Evolutionary conservation across 352 stramenopile genomes (phyloP).

Genomic region (Globisporangium perplexum): DNA sequence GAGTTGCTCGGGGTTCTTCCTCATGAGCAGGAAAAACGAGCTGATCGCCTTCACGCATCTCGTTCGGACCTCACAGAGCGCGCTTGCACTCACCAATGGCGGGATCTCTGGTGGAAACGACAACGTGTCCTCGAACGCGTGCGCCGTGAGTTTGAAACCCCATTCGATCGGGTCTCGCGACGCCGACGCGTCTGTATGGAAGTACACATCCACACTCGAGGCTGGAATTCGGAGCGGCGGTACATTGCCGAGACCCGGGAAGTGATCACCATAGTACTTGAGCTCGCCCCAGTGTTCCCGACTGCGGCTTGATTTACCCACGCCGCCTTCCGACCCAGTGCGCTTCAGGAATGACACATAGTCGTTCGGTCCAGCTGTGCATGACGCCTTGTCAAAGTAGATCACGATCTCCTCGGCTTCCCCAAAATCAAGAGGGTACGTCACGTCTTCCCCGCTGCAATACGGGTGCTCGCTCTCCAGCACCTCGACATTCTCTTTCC

Average conservation of each 20-base stretch:
- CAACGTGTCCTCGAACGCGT: constrained; percentile 50
- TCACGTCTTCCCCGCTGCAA: constrained; percentile 46
- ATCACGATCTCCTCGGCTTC: constrained; percentile 69
- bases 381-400: constrained; percentile 73
- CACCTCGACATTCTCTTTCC: constrained; percentile 71
- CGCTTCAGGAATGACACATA: constrained; percentile 77
- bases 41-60: constrained; percentile 53
- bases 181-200: constrained; percentile 47
- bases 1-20: constrained; percentile 8
- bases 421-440: constrained; percentile 56
- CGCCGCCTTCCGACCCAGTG: constrained; percentile 14
- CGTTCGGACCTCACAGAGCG: constrained; percentile 49
- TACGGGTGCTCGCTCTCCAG: constrained; percentile 80
- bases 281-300: constrained; percentile 59
- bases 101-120: constrained; percentile 50
- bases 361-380: constrained; percentile 65
- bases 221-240: constrained; percentile 63
- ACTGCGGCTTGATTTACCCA: constrained; percentile 1
- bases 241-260: constrained; percentile 50
- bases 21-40: constrained; percentile 20
- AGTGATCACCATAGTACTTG: constrained; percentile 68
- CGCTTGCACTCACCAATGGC: constrained; percentile 28
- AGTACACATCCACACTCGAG: constrained; percentile 59
- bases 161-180: constrained; percentile 43
- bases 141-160: constrained; percentile 77